Evolutionary conservation across 1,284 basidiomycete genomes (phyloP), one percentile per base, ranked within the genome.

Genomic region (Pseudozyma thailandica): DNA sequence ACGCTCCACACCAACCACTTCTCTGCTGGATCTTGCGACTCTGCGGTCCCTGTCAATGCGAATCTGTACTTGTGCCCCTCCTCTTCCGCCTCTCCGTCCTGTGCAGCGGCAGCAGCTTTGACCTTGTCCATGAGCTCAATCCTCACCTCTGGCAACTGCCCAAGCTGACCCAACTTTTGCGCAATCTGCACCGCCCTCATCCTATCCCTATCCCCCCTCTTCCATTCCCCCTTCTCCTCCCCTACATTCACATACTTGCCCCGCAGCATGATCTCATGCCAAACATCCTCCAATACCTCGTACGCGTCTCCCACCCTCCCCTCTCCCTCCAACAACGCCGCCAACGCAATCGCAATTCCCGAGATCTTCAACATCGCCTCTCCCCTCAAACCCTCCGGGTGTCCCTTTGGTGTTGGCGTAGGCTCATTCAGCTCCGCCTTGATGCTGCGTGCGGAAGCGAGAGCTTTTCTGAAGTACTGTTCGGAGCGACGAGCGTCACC

Each of bases 1-100:
- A 84, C 79, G 52, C 78, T 80, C 83, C 83, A 84, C 0, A 74
- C 68, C n/a, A 83, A 56, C 64, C 79, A 78, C 25, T 72, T 52
- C 48, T 84, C 83, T 8, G 73, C 71, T 0, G 74, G 70, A 16
- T 78, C 74, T 25, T 53, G 42, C 20, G 68, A 63, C 2, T 55
- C 53, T 2, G 65, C 50, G 0, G 66, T 71, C 8, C 63, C 69
- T n/a, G 66, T 69, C 23, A 66, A 27, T 6, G 39, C 20, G 57
- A 65, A 58, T 49, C 25, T 48, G 20, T 23, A 52, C 48, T 37
- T 73, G 33, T 53, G 42, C 15, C 23, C 39, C 2, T 31, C 59
- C n/a, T 38, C 59, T 20, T 43, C 52, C 21, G 59, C 39, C 43
- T 56, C 52, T 35, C 26, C 44, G 6, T 20, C 42, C 16, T 37